Evolutionary conservation across 108 stramenopile genomes (phyloP), one percentile per base, ranked within the genome.

Genomic region (Aurantiochytrium sp.): DNA sequence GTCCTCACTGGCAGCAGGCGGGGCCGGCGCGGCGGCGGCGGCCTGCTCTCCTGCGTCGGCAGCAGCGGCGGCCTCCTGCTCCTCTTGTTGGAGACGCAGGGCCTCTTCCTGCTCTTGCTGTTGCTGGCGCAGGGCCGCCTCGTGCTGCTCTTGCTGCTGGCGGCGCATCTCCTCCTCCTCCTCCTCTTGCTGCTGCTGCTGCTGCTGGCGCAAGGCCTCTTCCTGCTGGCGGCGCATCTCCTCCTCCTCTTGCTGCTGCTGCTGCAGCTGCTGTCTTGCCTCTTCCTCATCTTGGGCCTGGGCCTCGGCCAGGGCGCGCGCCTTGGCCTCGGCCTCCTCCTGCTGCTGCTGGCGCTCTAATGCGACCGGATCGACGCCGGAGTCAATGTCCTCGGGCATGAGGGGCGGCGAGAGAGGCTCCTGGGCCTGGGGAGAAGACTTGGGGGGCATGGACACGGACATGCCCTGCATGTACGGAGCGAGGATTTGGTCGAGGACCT

Each of bases 101-200:
- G n/a, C n/a, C 24, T 81, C 73, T 17, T 41, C 73, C 45, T 81
- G 42, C 45, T 65, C 15, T 65, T 81, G 73, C 73, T 81, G 73
- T n/a, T 81, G 73, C n/a, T 12, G 39, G 30, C 36, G 73, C 12
- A 4, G 59, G 27, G 27, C 59, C 8, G 0, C 53, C 21, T 54
- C 31, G 12, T 68, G 27, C 68, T 68, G 12, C 31, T 68, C 68
- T 68, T 68, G 68, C 0, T 68, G 30, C 31, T 31, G 68, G 68
- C 68, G 68, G 12, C n/a, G n/a, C n/a, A 31, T 5, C 19, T 68
- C 68, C 10, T 24, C 68, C 68, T 68, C 27, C 68, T n/a, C n/a
- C n/a, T n/a, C n/a, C n/a, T n/a, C n/a, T n/a, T n/a, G n/a, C n/a
- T n/a, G n/a, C n/a, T n/a, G n/a, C n/a, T n/a, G n/a, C n/a, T 68